Evolutionary conservation across 2,329 filamentous ascomycete genomes (phyloP), one percentile per base, ranked within the genome.

Genomic region (Cladosporium sp.): DNA sequence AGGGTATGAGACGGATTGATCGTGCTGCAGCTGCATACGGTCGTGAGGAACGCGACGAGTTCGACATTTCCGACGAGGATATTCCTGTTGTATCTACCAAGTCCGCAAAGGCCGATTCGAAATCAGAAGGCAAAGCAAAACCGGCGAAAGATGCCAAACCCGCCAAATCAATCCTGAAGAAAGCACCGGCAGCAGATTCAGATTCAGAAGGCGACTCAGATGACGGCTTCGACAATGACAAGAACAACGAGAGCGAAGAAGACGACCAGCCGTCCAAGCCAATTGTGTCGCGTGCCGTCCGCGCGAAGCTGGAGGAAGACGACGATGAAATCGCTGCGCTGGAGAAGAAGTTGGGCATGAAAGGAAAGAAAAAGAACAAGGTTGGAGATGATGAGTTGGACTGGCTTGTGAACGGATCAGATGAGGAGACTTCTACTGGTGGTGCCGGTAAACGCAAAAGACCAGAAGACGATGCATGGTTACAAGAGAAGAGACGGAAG

Each of bases 321-420:
- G 91, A 97, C 67, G 89, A 86, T 2, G 91, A 96, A 65, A 97
- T 99, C 64, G 87, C 88, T 19, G 86, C 86, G 2, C 77, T 97
- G 32, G 94, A 99, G 75, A 91, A 87, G 71, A 95, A 90, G 68
- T 77, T 99, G 3, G 93, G 94, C 0, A 81, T 97, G 34, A 90
- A 87, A 68, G 84, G 85, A 22, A 88, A 87, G 60, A 95, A 91
- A 68, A 86, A 83, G 32, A 86, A 87, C 0, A 87, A 89, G 63
- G 91, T 92, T 65, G 82, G 84, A 19, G 89, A 96, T 6, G 92
- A 97, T 68, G 93, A 91, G 0, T 75, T 97, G 2, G 90, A 87
- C 40, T 88, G 89, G 56, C 73, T 99, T 3, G 75, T 97, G 19
- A 88, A 84, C 8, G 88, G 87, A 1, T 73, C 73, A 48, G 76